Base-by-base conservation (phyloP, 805 yeast genomes). In the Debaryomyces prosopidis region DNA sequence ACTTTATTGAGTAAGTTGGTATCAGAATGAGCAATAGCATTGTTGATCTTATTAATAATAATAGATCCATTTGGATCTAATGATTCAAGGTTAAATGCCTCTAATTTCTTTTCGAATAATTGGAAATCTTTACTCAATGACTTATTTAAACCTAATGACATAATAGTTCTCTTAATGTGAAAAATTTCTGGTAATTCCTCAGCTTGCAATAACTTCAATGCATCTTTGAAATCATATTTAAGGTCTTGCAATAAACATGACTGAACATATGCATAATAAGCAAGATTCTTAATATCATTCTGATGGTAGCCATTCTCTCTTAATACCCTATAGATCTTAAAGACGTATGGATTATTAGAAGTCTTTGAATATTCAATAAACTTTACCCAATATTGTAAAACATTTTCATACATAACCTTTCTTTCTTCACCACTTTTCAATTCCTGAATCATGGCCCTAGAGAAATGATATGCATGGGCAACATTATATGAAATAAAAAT, bases 381-480 rank as follows among this genome's bases (percentile, higher is more conserved):
- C 43, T 54, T 55, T 45, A 71, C 64, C 76, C 76, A 71, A 16
- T 57, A 39, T 33, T 56, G 51, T 40, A 72, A 60, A 3, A 63
- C 63, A 4, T 51, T 53, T 10, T 59, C 47, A 52, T 59, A 62
- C 3, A 52, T 52, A 6, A 43, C 41, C 7, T 44, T 42, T 20
- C 35, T 30, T 35, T 49, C 37, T 36, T 54, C 54, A 5, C 47
- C 42, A 28, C 52, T 49, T 19, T 45, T 41, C 39, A 66, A 42
- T 31, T 49, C 49, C 15, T 52, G 36, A 30, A 47, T 49, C 37
- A 65, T 65, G 12, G 53, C 45, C 38, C 43, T 45, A 9, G 57
- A 48, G 48, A 63, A 69, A 47, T 69, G 69, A 55, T 55, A 63
- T 31, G 50, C 45, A 51, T 71, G 69, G 26, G 68, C 70, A n/a